Evolutionary conservation across 306 rosid species (phyloP), one percentile per base, ranked within the genome.

Genomic region (Dalbergia cultrata): DNA sequence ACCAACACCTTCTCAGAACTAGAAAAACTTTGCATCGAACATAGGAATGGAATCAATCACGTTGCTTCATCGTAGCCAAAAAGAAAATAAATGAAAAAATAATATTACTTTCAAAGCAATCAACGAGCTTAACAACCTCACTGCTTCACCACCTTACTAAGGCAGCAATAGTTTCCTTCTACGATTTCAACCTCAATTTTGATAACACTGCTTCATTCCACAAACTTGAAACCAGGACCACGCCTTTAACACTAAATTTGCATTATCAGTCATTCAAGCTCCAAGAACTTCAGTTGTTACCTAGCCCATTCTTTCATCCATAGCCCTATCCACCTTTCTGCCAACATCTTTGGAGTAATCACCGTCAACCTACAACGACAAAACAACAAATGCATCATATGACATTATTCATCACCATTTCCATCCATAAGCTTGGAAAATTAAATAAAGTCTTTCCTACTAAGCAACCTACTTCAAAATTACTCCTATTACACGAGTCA

Each of bases 281-380:
- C 99, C 99, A 47, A 95, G 88, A 7, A 93, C 73, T 80, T 95
- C 97, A 0, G 90, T 53, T 17, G 87, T 71, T 58, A 10, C 92
- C 82, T 91, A 97, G 0, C 83, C 85, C 18, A 82, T 16, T 7
- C 89, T 56, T 34, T 95, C 99, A 0, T 95, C 97, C 0, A 89
- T 93, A 9, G 97, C 93, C 81, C 99, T 82, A 37, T 95, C 99
- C 7, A 95, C 90, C 95, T 91, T 95, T 13, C 83, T 83, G 3
- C 99, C 97, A 60, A 91, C 88, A 21, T 95, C 97, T 76, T 95
- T 97, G 0, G 90, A 86, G 79, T 87, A 85, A 77, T 93, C 97
- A 3, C 97, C 99, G 5, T 94, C 95, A 71, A 95, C 97, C 99
- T 95, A 73, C 45, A 60, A 8, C 21, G 1, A 75, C n/a, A n/a